Evolutionary conservation across 2,329 filamentous ascomycete genomes (phyloP), one percentile per base, ranked within the genome.

Genomic region (Nemania serpens): DNA sequence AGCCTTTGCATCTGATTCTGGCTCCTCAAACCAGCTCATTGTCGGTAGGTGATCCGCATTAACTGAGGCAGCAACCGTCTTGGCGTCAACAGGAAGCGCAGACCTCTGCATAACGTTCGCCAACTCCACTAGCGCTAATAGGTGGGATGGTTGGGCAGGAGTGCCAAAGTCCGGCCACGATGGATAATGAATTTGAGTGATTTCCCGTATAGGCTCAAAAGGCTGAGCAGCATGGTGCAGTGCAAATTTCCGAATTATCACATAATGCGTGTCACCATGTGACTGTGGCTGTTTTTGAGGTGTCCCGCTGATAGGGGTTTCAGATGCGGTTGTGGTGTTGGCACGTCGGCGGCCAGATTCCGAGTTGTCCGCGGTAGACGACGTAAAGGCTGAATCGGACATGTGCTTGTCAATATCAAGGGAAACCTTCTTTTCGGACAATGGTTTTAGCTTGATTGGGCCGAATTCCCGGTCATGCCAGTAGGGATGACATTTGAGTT

Each of bases 111-210:
- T 92, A 36, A 85, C 81, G 70, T 91, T 95, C 69, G 90, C 91
- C 54, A 97, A 85, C 75, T 97, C 93, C n/a, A 98, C 91, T 15
- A 99, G 78, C 1, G 89, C 91, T 15, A 99, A 82, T 1, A 99
- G 82, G 70, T 98, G 93, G 5, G 87, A 86, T 1, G 95, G 93
- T 70, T 96, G 90, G 0, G 95, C 93, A 0, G 94, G 94, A 0
- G 93, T 90, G 18, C 95, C 95, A 75, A 98, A 97, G 72, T 99
- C 95, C 0, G 95, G 95, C 95, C 95, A 99, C n/a, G 90, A 88
- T 0, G 92, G 88, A 74, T 97, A 98, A 73, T 98, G 93, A 13
- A 99, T 80, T 69, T 99, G 95, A 0, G 93, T 97, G 63, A 99
- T 89, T 75, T 98, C 93, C 22, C 94, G 90, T 67, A 97, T 89